Evolutionary conservation across 1,284 basidiomycete species (phyloP), one percentile per base, ranked within the genome.

Genomic region (Melampsora medusae): DNA sequence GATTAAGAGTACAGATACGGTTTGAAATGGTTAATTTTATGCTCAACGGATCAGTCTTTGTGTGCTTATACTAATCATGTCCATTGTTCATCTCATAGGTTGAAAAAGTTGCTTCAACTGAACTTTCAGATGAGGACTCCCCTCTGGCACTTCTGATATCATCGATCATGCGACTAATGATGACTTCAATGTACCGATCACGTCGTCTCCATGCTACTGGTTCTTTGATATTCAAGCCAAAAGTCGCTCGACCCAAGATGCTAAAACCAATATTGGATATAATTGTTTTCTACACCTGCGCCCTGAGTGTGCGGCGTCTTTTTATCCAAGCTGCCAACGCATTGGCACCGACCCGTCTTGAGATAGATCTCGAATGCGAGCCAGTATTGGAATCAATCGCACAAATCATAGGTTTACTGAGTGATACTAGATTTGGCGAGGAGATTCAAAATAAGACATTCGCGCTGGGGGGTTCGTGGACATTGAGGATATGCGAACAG

Each of bases 11-110:
- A 12, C 65, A 75, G 33, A 68, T 75, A 31, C 56, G 42, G 22
- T 75, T 75, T 33, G 73, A 75, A 19, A 75, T 75, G 73, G 73
- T 75, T 60, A n/a, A 31, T 19, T 22, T 22, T 42, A 22, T 53
- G 14, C n/a, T 17, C 48, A 42, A 50, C 33, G 31, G 42, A 25
- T 38, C 17, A 33, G 22, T 48, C 33, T 9, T 22, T 7, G 28
- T 12, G 48, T 25, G 25, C 31, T 28, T 17, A 16, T 33, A 31
- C n/a, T 60, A 46, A 35, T 25, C 53, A 17, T 48, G 16, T 61
- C 5, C 25, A 42, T 31, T 46, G 10, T 48, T 10, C 31, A 48
- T 50, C 33, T 6, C 17, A 53, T 66, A 75, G 73, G 50, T 75
- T 38, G 73, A 75, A 68, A 68, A 53, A 19, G 31, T 49, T 28